A percentile compares a stretch with the other conserved stretches of the same genome.
Evolutionary conservation across 1,139 yeast species (phyloP).

Genomic region (Hansenula sp.): DNA sequence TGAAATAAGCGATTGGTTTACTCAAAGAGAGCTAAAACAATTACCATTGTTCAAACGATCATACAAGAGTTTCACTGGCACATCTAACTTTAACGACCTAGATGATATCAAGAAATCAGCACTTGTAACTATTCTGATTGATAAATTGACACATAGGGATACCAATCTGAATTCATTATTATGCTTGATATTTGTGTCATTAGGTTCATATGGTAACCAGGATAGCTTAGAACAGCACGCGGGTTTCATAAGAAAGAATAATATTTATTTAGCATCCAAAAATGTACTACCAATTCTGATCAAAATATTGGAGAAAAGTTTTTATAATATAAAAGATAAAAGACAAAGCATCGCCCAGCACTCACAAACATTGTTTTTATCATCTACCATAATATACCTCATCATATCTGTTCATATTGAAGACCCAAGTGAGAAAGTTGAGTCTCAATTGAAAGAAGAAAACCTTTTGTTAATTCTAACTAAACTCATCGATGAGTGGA

Average conservation of each 20-base stretch:
- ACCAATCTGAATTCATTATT: conserved; percentile 6
- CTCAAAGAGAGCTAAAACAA: conserved; percentile 41
- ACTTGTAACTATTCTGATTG: not conserved
- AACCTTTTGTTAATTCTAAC: conserved; percentile 44
- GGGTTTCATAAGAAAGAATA: not conserved
- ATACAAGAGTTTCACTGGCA: conserved; percentile 4
- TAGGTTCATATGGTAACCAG: not conserved
- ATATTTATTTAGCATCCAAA: not conserved
- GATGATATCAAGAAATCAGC: not conserved
- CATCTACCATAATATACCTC: conserved; percentile 54
- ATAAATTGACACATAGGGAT: conserved; percentile 31
- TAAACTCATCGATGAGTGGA: conserved; percentile 59
- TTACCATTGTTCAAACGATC: conserved; percentile 10
- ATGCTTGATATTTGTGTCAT: not conserved
- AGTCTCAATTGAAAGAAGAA: conserved; percentile 25
- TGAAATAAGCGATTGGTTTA: conserved; percentile 67
- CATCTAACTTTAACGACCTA: conserved; percentile 12
- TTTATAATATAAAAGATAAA: conserved; percentile 1
- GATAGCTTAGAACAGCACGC: not conserved
- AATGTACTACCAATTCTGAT: conserved; percentile 7
- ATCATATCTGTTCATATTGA: conserved; percentile 29
- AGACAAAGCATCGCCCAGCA: conserved; percentile 12
- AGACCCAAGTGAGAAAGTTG: conserved; percentile 19
- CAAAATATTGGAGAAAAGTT: conserved; percentile 4
- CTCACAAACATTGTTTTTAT: conserved; percentile 30